Evolutionary conservation across 306 rosid genomes (phyloP).

Genomic region (Luffa acutangula): DNA sequence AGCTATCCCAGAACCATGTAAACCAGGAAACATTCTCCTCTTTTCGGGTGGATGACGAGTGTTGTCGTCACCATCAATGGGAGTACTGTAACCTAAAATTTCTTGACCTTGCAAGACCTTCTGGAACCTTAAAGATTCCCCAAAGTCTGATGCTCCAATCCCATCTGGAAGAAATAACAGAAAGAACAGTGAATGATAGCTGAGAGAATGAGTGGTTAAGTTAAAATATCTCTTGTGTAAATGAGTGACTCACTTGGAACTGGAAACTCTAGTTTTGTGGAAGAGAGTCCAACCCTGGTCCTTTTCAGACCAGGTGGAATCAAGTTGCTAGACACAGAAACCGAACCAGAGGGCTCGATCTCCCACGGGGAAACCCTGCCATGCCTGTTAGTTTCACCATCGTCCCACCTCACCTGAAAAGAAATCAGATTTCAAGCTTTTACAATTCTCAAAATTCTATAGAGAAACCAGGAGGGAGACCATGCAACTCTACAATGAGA

Average conservation of each 20-base stretch:
- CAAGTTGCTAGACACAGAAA: slow-evolving; percentile 42
- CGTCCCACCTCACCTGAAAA: slow-evolving; percentile 94
- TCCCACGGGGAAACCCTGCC: slow-evolving; percentile 99
- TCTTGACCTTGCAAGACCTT: slow-evolving; percentile 99
- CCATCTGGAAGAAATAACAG: slow-evolving; percentile 44
- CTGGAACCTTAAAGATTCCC: slow-evolving; percentile 88
- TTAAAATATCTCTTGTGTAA: background rate
- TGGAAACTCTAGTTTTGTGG: slow-evolving; percentile 54
- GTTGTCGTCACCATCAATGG: slow-evolving; percentile 37
- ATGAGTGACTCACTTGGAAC: slow-evolving; percentile 47
- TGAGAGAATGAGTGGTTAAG: background rate
- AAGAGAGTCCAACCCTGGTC: slow-evolving; percentile 53
- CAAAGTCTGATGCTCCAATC: slow-evolving; percentile 80
- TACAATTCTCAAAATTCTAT: background rate
- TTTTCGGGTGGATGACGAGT: slow-evolving; percentile 41
- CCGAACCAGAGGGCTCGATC: slow-evolving; percentile 74
- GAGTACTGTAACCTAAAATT: slow-evolving; percentile 63
- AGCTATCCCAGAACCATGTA: slow-evolving; percentile 40
- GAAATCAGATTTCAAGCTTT: background rate
- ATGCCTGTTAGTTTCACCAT: slow-evolving; percentile 50
- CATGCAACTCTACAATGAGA: background rate
- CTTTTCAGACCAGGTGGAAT: slow-evolving; percentile 73
- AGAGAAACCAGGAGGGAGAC: background rate
- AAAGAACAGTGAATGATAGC: slow-evolving; percentile 7
- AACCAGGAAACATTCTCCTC: slow-evolving; percentile 56